phyloP scores from a whole-genome alignment of 1,284 basidiomycete genomes.

The Ceratobasidium sp. region DNA sequence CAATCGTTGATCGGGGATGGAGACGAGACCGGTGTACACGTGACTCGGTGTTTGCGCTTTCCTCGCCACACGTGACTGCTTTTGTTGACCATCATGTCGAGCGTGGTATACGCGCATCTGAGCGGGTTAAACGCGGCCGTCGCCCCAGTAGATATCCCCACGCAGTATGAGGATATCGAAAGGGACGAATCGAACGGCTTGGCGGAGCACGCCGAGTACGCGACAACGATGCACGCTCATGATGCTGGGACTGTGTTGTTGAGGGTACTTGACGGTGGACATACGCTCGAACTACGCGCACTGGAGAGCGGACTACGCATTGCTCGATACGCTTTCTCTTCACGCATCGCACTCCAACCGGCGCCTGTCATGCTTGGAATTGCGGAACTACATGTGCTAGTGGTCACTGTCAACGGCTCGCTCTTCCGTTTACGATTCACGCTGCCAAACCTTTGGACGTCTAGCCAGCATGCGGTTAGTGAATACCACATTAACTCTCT shows the following conservation, averaged over 20 bases:
- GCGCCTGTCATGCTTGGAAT: constrained; percentile 69
- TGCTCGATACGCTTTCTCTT: constrained; percentile 81
- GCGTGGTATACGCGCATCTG: constrained; percentile 39
- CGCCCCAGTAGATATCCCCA: constrained; percentile 14
- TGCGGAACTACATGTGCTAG: constrained; percentile 74
- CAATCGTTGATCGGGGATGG: constrained; percentile 8
- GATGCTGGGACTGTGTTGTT: constrained; percentile 61
- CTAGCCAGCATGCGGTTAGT: constrained; percentile 49
- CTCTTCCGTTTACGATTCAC: constrained; percentile 82
- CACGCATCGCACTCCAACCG: constrained; percentile 72
- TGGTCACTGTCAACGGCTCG: constrained; percentile 73
- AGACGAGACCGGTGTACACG: not conserved
- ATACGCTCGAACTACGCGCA: constrained; percentile 80
- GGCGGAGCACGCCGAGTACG: constrained; percentile 38
- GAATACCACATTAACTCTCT: constrained; percentile 72
- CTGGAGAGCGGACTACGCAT: constrained; percentile 70
- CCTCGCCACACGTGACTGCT: constrained; percentile 1
- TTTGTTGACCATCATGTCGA: constrained; percentile 41
- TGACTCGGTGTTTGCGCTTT: not conserved
- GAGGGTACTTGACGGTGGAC: constrained; percentile 77
- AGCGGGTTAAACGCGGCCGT: constrained; percentile 21
- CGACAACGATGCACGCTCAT: constrained; percentile 38
- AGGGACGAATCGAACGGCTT: constrained; percentile 17
- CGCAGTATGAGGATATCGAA: constrained; percentile 12
- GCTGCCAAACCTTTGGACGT: constrained; percentile 51